Conservation (phyloP, 805 yeast species). For the Lipomyces japonicus region DNA sequence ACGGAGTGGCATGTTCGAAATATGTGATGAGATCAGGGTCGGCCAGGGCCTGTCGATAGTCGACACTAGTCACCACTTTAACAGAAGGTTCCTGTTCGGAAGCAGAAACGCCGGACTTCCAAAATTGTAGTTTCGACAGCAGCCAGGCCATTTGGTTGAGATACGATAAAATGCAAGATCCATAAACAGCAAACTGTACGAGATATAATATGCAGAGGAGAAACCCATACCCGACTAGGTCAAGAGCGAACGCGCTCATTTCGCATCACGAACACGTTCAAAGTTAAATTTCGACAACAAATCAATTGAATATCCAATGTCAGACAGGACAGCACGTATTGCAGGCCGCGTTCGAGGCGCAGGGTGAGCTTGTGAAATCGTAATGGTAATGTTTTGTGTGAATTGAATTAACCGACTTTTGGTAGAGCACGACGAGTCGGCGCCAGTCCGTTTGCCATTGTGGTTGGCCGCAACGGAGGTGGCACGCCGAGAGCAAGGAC, state of each 20-base stretch:
- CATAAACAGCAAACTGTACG: too few species aligned
- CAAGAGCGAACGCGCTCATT: too few species aligned
- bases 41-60: constrained; percentile 4
- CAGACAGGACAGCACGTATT: not conserved
- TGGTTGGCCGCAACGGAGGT: too few species aligned
- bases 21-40: constrained; percentile 12
- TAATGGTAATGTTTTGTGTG: not conserved
- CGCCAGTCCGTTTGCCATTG: constrained; percentile 9
- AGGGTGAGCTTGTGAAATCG: not conserved
- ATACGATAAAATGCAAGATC: too few species aligned
- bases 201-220: too few species aligned
- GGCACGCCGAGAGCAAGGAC: not conserved
- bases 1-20: constrained; percentile 15
- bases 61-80: not conserved
- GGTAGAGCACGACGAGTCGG: constrained; percentile 12
- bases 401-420: not conserved
- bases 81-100: not conserved
- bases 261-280: not conserved
- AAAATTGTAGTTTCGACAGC: too few species aligned
- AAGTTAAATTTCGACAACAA: not conserved
- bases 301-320: not conserved
- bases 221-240: too few species aligned
- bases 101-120: too few species aligned
- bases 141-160: too few species aligned
- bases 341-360: constrained; percentile 7